Evolutionary conservation across 2,329 filamentous ascomycete species (phyloP), one percentile per base, ranked within the genome.

Genomic region (Esteya vermicola): DNA sequence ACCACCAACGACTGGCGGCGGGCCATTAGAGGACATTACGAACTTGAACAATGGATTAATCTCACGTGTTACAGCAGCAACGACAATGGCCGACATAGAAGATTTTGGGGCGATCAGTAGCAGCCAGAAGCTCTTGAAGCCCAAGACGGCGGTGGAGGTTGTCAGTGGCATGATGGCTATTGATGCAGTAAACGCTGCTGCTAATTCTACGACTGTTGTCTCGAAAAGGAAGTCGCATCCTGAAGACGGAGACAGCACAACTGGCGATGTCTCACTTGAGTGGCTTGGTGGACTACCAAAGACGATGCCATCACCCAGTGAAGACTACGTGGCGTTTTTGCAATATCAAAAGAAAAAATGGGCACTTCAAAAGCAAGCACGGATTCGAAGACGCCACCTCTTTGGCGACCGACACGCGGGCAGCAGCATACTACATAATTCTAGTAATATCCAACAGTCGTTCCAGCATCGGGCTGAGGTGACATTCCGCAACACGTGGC

Each of bases 261-360:
- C 75, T 80, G 34, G 75, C 86, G 0, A 93, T 85, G 57, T n/a
- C n/a, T n/a, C n/a, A n/a, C n/a, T n/a, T n/a, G n/a, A n/a, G n/a
- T n/a, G n/a, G n/a, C n/a, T n/a, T n/a, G n/a, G n/a, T n/a, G 79
- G 75, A 20, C 67, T 98, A 13, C 91, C 91, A 0, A 75, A 81
- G 45, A 70, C 75, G 32, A 93, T 94, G 81, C 89, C 91, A 2
- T 74, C 72, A 20, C 82, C 91, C 18, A 83, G 78, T 0, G 77
- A 91, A 36, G 81, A 98, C 57, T 99, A 99, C 50, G 65, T 75
- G 16, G 85, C 75, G 0, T 98, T 93, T 66, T 58, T 99, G 39
- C 72, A 81, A 53, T 96, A 96, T 53, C 91, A 98, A 56, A 99
- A 99, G 60, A 77, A 88, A 62, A 98, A 98, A 60, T 99, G 91